These are phyloP conservation scores for Penicillium paradoxum DNA, from an alignment of 495 filamentous ascomycete species.

Conservation along the genomic window DNA sequence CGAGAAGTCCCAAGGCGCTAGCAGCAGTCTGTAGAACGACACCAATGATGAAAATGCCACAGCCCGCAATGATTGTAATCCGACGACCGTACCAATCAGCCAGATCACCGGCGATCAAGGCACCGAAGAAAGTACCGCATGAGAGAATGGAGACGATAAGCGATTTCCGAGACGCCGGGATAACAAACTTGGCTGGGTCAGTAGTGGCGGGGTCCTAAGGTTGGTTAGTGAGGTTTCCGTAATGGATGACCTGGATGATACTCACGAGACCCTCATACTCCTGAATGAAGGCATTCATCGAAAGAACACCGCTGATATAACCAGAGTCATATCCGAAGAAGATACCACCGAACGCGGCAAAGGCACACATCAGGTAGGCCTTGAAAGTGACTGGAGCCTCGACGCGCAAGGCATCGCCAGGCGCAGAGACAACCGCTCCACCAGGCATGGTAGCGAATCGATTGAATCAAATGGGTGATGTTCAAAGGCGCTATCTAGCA, in stretches of 20 bases:
- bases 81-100: conserved; percentile 67
- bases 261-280: conserved; percentile 37
- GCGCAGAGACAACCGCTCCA: conserved; percentile 14
- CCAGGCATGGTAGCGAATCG: conserved; percentile 18
- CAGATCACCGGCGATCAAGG: conserved; percentile 63
- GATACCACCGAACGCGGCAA: conserved; percentile 56
- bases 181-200: conserved; percentile 31
- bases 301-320: conserved; percentile 52
- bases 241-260: neutral
- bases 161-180: conserved; percentile 49
- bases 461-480: neutral
- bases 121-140: conserved; percentile 71
- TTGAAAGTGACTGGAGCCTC: conserved; percentile 61
- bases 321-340: conserved; percentile 53
- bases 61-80: conserved; percentile 62
- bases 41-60: conserved; percentile 59
- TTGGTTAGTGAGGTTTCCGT: neutral
- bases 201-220: conserved; percentile 23
- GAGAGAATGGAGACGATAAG: conserved; percentile 72
- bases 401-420: conserved; percentile 37
- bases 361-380: conserved; percentile 59
- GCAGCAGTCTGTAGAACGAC: conserved; percentile 58
- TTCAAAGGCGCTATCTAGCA: neutral
- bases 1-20: conserved; percentile 47
- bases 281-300: conserved; percentile 48